phyloP scores from a whole-genome alignment of 495 filamentous ascomycete species.

The Podospora pseudoanserina region DNA sequence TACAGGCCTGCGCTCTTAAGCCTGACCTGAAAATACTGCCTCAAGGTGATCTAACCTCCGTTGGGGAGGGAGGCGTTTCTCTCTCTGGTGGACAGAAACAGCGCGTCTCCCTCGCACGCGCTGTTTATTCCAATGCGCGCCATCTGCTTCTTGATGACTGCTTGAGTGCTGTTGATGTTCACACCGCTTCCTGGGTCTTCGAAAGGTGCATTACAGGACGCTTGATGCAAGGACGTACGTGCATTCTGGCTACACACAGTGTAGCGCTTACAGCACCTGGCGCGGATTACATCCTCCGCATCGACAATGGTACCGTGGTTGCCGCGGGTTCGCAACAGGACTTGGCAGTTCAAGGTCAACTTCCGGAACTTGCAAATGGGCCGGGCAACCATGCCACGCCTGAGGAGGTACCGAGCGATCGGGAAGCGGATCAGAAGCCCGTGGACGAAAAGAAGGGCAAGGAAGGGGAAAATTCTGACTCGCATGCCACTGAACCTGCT shows the following conservation, averaged over 20 bases:
- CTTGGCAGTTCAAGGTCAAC: constrained; percentile 13
- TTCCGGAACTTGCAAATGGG: constrained; percentile 12
- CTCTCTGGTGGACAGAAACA: constrained; percentile 65
- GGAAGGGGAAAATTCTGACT: constrained; percentile 9
- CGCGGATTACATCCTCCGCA: constrained; percentile 7
- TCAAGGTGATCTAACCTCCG: constrained; percentile 79
- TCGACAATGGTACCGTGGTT: constrained; percentile 13
- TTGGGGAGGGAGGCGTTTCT: constrained; percentile 75
- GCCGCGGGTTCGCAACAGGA: constrained; percentile 11
- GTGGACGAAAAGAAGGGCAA: constrained; percentile 6
- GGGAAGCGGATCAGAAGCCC: constrained; percentile 1
- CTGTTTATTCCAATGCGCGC: not conserved
- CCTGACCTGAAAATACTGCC: constrained; percentile 77
- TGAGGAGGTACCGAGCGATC: constrained; percentile 1
- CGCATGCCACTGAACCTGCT: constrained; percentile 5
- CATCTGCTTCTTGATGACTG: constrained; percentile 6
- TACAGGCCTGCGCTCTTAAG: constrained; percentile 71
- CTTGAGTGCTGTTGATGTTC: constrained; percentile 12
- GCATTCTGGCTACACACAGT: constrained; percentile 25
- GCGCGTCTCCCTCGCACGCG: constrained; percentile 3
- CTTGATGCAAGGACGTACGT: constrained; percentile 15
- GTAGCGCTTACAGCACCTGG: constrained; percentile 5
- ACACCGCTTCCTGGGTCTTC: constrained; percentile 12
- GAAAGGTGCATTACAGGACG: constrained; percentile 13
- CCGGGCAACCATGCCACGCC: constrained; percentile 1